Evolutionary conservation across 805 yeast species (phyloP), one percentile per base, ranked within the genome.

Genomic region (Teunomyces gatunensis): DNA sequence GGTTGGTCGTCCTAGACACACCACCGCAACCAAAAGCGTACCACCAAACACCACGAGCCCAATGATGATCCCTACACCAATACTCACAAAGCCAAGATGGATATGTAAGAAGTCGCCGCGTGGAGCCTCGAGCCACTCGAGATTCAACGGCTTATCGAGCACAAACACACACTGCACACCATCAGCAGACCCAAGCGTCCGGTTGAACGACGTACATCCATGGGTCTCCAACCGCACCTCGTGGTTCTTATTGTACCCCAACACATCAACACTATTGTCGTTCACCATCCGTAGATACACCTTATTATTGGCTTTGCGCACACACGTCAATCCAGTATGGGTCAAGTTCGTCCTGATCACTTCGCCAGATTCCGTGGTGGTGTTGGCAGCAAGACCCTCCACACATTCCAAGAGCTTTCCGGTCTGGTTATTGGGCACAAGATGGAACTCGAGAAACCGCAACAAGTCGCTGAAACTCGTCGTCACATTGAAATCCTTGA

Each of bases 101-200:
- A 87, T 63, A 49, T 79, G 85, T 39, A 82, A 68, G 47, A 71
- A 69, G 40, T 58, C 60, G 17, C 74, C 59, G 25, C 64, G 49
- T 6, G 56, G 69, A n/a, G 57, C 53, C 28, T 76, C 75, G 5
- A 84, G 60, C 94, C 95, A 87, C 1, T 64, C 60, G 20, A 85
- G 75, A 33, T 79, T 77, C n/a, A 87, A 68, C 1, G 91, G 89
- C 42, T 80, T 73, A 52, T 87, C 92, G 40, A 87, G 69, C 2
- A 84, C 59, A 52, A 85, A 81, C 1, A 87, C 76, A 52, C 91
- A 87, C 17, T 74, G 57, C 39, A 21, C 29, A 3, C 77, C 61
- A 2, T 56, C 53, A 3, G 57, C 51, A 5, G 47, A 45, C 28
- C 50, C 47, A 28, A 62, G 58, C 18, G 36, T 47, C 5, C 54